A percentile compares a stretch with the other conserved stretches of the same genome.
phyloP scores from a whole-genome alignment of 2,329 filamentous ascomycete genomes.

The Graphiopsis chlorocephala region DNA sequence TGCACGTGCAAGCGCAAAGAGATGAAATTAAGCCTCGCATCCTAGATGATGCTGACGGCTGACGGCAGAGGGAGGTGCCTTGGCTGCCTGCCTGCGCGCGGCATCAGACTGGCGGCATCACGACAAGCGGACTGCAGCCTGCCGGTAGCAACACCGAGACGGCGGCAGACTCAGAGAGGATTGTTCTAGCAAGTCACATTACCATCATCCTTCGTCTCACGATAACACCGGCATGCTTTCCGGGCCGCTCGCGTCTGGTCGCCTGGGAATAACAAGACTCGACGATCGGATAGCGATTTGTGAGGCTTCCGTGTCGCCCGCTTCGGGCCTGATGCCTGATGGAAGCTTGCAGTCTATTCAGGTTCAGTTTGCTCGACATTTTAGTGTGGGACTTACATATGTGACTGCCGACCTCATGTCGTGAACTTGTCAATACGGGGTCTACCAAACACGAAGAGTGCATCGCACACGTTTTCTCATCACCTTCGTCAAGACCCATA shows the following conservation, averaged over 20 bases:
- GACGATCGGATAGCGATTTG: background rate
- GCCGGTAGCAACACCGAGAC: background rate
- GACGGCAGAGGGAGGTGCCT: constrained; percentile 3
- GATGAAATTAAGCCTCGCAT: constrained; percentile 13
- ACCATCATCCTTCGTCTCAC: constrained; percentile 10
- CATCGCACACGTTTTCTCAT: background rate
- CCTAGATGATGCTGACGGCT: constrained; percentile 10
- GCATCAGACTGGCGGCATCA: background rate
- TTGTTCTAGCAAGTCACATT: background rate
- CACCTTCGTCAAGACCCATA: no score
- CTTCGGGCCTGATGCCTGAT: background rate
- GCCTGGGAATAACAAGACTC: background rate
- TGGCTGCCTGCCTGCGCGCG: background rate
- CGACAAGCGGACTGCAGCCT: constrained; percentile 5
- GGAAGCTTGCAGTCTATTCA: background rate
- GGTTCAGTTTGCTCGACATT: background rate
- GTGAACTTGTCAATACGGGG: background rate
- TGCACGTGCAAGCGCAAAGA: constrained; percentile 7
- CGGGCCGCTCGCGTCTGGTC: background rate
- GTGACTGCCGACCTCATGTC: background rate
- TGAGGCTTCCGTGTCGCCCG: background rate
- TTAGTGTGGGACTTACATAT: background rate
- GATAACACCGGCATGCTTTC: background rate
- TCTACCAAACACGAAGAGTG: background rate
- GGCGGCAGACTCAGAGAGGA: background rate